Evolutionary conservation across 2,329 filamentous ascomycete species (phyloP), one percentile per base, ranked within the genome.

Genomic region (Pseudopithomyces maydicus): DNA sequence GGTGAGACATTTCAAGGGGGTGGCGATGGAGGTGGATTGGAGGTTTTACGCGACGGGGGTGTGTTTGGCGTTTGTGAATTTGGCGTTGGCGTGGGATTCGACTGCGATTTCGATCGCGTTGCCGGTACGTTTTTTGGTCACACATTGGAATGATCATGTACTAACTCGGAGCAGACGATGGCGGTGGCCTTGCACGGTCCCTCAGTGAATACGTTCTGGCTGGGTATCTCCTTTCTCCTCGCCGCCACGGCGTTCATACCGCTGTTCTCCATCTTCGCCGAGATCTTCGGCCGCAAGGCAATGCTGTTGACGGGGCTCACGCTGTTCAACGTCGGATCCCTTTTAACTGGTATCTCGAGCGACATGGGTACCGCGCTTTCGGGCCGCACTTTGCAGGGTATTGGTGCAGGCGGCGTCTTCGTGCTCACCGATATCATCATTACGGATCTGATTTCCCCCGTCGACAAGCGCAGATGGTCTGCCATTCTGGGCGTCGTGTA

Each of bases 231-330:
- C 3, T 84, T 82, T 56, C 74, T 84, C 0, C 67, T 83, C 12
- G 67, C 77, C 3, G 76, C 72, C 17, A 76, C 79, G 15, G 76
- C 78, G 22, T 76, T 78, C 45, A 76, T 80, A 45, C 79, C 78
- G 19, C 68, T 79, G 48, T 76, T 77, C 52, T 77, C 77, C 1
- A 69, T 75, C 0, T 66, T 81, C 3, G 78, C 79, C 10, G 75
- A 81, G 53, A 76, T 81, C 19, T 82, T 85, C 55, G 82, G 81
- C 2, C 79, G 81, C 19, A 79, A 79, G 20, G 68, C 74, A 5
- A 69, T 80, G 47, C 74, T 82, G 43, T 70, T 82, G 11, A 56
- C 67, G 0, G 78, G 79, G 0, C 67, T 82, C 0, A 54, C 78
- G 0, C 68, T 81, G 54, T 80, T 81, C 59, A 79, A 77, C 1